Base-by-base conservation (phyloP, 2,329 filamentous ascomycete species). In the Pseudogymnoascus sp. region DNA sequence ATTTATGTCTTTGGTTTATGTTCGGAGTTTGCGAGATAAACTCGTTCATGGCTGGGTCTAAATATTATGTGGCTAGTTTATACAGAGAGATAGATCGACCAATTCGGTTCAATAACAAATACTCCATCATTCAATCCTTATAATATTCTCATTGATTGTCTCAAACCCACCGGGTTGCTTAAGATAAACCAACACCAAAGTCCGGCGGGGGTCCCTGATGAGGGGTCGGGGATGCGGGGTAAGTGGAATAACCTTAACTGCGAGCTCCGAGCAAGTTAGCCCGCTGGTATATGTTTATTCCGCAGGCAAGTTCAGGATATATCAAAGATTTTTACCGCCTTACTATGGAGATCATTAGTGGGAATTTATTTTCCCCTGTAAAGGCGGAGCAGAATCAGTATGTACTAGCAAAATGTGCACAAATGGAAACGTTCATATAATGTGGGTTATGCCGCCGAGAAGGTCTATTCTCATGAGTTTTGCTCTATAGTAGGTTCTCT, bases 141-240 rank as follows among this genome's bases (percentile, higher is more conserved):
- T 31, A 12, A 16, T 53, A 31, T 31, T 12, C n/a, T 31, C n/a
- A 31, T n/a, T 10, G 16, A 23, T n/a, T 18, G 3, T 4, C 12
- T 4, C n/a, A 18, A 53, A 53, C 46, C 46, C 46, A 53, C 46
- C 46, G 46, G 46, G 23, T 31, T 53, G 25, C 1, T 53, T 31
- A 53, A 18, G 31, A 53, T 53, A 11, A 18, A 53, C 2, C 7
- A 31, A 12, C 25, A 18, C 5, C 0, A 8, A 3, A 8, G 46
- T 53, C 46, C 46, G 46, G 46, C n/a, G 46, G 46, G 46, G 46
- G 46, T 53, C 44, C 14, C 12, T 50, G 44, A 50, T 28, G 44
- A n/a, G 46, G 25, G 25, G 46, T 53, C 31, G 25, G 46, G 4
- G 25, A 12, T 7, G 46, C 46, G 46, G 46, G 46, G 46, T 53